Base-by-base conservation (phyloP, 495 filamentous ascomycete genomes). In the Podospora pseudopauciseta region DNA sequence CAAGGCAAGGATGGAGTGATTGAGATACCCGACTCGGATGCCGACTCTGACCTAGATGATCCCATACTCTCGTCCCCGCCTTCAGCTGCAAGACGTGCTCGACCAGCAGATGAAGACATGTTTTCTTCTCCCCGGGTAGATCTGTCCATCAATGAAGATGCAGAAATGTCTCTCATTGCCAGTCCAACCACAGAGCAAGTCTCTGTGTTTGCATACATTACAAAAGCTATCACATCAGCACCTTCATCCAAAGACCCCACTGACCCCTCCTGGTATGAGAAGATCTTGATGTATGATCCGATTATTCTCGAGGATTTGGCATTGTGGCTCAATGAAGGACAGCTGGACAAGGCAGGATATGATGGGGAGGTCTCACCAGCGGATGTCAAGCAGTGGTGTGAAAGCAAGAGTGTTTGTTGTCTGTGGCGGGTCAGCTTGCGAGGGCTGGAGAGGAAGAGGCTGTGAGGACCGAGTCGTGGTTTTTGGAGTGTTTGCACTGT, bases 281-380 rank as follows among this genome's bases (percentile, higher is more conserved):
- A 93, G 77, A 97, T 99, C 60, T 83, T 98, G 19, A 88, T 97
- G 79, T 98, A 94, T 75, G 94, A 98, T 70, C 93, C 96, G 0
- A 90, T 99, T 54, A 83, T 95, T 0, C 75, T 97, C 1, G 95
- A 98, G 77, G 95, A 97, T 66, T 80, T 99, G 9, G 84, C 93
- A 5, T 80, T 77, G 2, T 98, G 92, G 92, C 76, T 99, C 27
- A 97, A 97, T 68, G 84, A 83, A 19, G 87, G 90, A 39, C 89
- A 88, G 4, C 72, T 96, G 49, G 81, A 80, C 7, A 80, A 81
- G 19, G 82, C 87, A 0, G 85, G 86, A 2, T 87, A 87, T 68
- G 88, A 92, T 70, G 84, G 86, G 3, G 88, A 93, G 80, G 84
- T 94, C 20, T 71, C 75, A 26, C 76, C 82, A 1, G 61, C 65